A percentile compares a stretch with the other conserved stretches of the same genome.
Evolutionary conservation across 148 eudicot genomes (phyloP).

Genomic region (Vaccinium corymbosum): DNA sequence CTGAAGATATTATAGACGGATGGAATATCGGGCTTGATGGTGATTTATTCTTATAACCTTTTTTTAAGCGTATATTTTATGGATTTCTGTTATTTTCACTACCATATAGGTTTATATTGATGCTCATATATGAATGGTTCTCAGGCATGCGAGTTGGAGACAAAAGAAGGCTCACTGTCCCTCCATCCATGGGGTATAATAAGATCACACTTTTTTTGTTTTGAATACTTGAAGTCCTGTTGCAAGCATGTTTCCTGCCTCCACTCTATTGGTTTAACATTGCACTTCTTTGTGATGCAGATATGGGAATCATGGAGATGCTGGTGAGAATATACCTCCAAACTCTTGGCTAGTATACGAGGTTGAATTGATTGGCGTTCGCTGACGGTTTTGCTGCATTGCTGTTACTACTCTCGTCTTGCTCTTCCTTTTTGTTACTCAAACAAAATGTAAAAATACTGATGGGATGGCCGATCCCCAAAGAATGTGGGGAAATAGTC

Average conservation of each 20-base stretch:
- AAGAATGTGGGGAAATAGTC: neutral
- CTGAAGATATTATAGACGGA: constrained; percentile 47
- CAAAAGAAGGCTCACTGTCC: constrained; percentile 58
- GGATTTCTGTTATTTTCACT: neutral
- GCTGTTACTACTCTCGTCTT: neutral
- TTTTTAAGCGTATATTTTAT: neutral
- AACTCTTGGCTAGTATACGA: constrained; percentile 75
- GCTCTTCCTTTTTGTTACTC: neutral
- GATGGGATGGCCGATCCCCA: neutral
- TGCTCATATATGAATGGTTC: neutral
- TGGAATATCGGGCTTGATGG: constrained; percentile 56
- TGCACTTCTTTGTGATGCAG: constrained; percentile 31
- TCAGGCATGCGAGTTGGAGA: constrained; percentile 83
- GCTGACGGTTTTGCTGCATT: constrained; percentile 21
- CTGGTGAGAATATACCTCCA: constrained; percentile 57
- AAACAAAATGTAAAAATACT: neutral
- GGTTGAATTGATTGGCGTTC: constrained; percentile 55
- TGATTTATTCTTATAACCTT: neutral
- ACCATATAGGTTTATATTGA: neutral
- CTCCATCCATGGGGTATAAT: constrained; percentile 64
- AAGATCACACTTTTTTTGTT: neutral
- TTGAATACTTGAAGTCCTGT: neutral
- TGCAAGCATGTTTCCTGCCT: neutral
- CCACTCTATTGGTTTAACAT: neutral
- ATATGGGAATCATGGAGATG: constrained; percentile 46